A percentile compares a stretch with the other conserved stretches of the same genome.
Evolutionary conservation across 306 rosid species (phyloP).

Genomic region (Fragaria iinumae): DNA sequence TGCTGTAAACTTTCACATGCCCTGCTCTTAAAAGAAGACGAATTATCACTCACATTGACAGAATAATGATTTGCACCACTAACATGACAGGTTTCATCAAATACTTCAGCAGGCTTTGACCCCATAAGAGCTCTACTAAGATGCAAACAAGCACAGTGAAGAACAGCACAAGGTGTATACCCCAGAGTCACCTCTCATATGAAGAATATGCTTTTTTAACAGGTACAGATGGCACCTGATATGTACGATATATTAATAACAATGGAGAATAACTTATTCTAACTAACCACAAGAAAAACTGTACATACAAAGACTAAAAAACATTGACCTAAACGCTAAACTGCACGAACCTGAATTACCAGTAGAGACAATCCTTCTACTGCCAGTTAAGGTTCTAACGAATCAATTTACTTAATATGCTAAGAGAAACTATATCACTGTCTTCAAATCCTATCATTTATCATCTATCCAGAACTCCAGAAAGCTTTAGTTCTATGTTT

Average conservation of each 20-base stretch:
- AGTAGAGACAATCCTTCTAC: neutral
- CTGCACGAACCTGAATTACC: neutral
- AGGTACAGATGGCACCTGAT: constrained; percentile 47
- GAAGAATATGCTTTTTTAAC: constrained; percentile 41
- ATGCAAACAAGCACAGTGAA: constrained; percentile 80
- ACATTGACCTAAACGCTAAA: neutral
- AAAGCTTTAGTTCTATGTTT: neutral
- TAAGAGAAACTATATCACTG: neutral
- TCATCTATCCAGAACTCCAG: neutral
- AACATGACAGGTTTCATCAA: constrained; percentile 62
- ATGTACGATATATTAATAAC: constrained; percentile 26
- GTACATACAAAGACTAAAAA: neutral
- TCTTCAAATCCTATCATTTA: neutral
- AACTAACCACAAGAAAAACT: neutral
- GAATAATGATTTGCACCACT: constrained; percentile 50
- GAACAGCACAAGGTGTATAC: constrained; percentile 75
- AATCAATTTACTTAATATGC: neutral
- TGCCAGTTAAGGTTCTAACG: neutral
- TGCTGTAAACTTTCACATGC: constrained; percentile 52
- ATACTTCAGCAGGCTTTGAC: constrained; percentile 56
- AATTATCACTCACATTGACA: constrained; percentile 44
- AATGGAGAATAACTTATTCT: neutral
- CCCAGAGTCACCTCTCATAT: constrained; percentile 67
- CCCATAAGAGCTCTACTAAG: constrained; percentile 50
- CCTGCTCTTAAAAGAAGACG: constrained; percentile 51